Evolutionary conservation across 208 protist genomes (phyloP), one percentile per base, ranked within the genome.

Genomic region (Leishmania gerbilli): DNA sequence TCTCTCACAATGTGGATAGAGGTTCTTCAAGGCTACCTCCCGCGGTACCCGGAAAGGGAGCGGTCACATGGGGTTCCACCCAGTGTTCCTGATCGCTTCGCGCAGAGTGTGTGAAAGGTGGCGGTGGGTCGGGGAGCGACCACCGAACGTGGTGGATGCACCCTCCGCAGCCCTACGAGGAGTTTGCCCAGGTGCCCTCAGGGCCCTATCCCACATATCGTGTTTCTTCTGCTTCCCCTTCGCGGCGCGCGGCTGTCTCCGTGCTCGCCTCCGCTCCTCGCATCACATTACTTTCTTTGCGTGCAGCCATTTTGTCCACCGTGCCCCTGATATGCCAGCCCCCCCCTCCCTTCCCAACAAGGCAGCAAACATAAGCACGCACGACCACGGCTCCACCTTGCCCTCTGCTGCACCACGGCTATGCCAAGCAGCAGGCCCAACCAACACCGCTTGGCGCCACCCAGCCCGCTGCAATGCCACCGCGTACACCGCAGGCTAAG

Each of bases 1-100:
- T 42, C 79, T 9, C 75, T 86, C 47, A 68, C 67, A 40, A 72
- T 79, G 65, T 86, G 82, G 82, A 75, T 86, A 55, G 78, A 82
- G 45, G 82, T 82, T 34, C 74, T 86, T 11, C 72, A 49, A 56
- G 64, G 78, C 17, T 86, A 80, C 40, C 40, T 86, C 9, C 45
- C 31, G 47, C 71, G 82, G 31, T 79, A 58, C 51, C 71, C 51
- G 11, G 79, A 62, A 21, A 74, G 34, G 62, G 81, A 80, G 15
- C 67, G 71, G 58, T 37, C n/a, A 1, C 81, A 65, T 11, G 21
- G 40, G 5, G 31, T 78, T 8, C 71, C 68, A 1, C 64, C 55
- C 15, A 62, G 42, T 49, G 31, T 27, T 11, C 62, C 81, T 1
- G 69, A 79, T 37, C 27, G 27, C 17, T 85, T 72, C 37, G 45